phyloP scores from a whole-genome alignment of 1,284 basidiomycete species.

The Ceratobasidium sp. region DNA sequence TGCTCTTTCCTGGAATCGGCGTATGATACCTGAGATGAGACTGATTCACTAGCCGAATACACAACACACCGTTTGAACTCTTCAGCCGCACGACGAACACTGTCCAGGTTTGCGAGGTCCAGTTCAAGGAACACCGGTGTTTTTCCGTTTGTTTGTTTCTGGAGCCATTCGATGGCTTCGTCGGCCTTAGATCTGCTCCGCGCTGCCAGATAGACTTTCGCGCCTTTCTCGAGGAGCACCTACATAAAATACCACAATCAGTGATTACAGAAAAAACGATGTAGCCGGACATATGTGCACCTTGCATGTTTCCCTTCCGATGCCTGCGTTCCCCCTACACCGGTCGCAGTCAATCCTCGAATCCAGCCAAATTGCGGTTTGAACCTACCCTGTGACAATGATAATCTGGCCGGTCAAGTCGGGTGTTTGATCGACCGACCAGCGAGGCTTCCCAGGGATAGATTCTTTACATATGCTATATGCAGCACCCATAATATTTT shows the following conservation, averaged over 20 bases:
- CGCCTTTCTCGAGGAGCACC: slow-evolving; percentile 65
- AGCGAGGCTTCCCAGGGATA: slow-evolving; percentile 49
- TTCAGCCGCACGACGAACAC: slow-evolving; percentile 66
- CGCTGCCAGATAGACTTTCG: slow-evolving; percentile 74
- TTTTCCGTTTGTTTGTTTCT: slow-evolving; percentile 58
- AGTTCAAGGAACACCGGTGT: slow-evolving; percentile 68
- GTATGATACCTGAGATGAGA: not conserved
- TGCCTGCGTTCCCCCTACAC: slow-evolving; percentile 46
- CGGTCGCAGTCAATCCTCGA: slow-evolving; percentile 53
- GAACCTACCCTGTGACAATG: slow-evolving; percentile 45
- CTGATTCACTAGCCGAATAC: too few relatives aligned
- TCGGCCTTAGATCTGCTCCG: slow-evolving; percentile 65
- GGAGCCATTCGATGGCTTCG: slow-evolving; percentile 47
- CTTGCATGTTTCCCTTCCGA: slow-evolving; percentile 49
- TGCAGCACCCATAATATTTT: slow-evolving; percentile 6
- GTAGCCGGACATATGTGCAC: not conserved
- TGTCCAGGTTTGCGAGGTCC: slow-evolving; percentile 70
- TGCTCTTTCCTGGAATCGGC: slow-evolving; percentile 60
- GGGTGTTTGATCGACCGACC: slow-evolving; percentile 46
- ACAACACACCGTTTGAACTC: slow-evolving; percentile 64
- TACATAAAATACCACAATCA: too few relatives aligned
- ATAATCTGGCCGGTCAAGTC: slow-evolving; percentile 46
- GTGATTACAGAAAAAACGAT: too few relatives aligned
- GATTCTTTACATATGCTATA: slow-evolving; percentile 31
- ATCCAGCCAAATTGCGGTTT: slow-evolving; percentile 25